These are phyloP conservation scores for Emmonsia crescens DNA, from an alignment of 2,329 filamentous ascomycete species.

Conservation along the genomic window DNA sequence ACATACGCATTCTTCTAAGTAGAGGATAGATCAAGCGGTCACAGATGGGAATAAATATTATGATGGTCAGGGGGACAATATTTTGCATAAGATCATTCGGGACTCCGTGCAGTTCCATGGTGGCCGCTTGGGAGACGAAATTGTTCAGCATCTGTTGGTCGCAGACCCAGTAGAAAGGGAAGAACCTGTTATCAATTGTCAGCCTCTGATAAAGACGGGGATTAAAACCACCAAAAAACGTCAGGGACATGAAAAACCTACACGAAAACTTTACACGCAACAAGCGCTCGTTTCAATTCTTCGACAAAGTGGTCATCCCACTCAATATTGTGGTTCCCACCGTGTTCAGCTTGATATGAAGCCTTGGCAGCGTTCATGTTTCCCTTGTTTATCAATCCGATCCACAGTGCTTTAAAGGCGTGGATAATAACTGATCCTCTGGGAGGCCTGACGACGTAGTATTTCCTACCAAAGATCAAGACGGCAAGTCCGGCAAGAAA, in stretches of 20 bases:
- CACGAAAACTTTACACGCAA: slow-evolving; percentile 60
- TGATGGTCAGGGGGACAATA: slow-evolving; percentile 62
- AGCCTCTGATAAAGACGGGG: not conserved
- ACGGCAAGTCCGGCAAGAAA: slow-evolving; percentile 52
- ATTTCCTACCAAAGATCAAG: slow-evolving; percentile 36
- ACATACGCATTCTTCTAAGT: slow-evolving; percentile 43
- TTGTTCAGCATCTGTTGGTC: slow-evolving; percentile 59
- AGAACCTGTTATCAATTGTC: slow-evolving; percentile 20
- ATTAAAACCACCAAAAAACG: no score
- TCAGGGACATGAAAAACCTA: slow-evolving; percentile 28
- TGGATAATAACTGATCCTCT: slow-evolving; percentile 55
- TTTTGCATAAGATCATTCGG: slow-evolving; percentile 71
- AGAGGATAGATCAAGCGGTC: slow-evolving; percentile 58
- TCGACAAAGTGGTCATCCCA: slow-evolving; percentile 64
- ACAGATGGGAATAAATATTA: slow-evolving; percentile 63
- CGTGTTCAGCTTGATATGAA: slow-evolving; percentile 47
- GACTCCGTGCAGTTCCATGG: slow-evolving; percentile 54
- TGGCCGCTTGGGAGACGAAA: slow-evolving; percentile 52
- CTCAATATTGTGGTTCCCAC: slow-evolving; percentile 33
- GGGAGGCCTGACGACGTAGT: slow-evolving; percentile 39
- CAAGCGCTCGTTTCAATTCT: slow-evolving; percentile 54
- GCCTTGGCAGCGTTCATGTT: slow-evolving; percentile 56
- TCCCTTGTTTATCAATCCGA: slow-evolving; percentile 44
- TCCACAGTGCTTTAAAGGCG: slow-evolving; percentile 45
- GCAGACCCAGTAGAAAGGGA: slow-evolving; percentile 58